phyloP scores from a whole-genome alignment of 1,284 basidiomycete genomes.

The Pseudozyma sp. region DNA sequence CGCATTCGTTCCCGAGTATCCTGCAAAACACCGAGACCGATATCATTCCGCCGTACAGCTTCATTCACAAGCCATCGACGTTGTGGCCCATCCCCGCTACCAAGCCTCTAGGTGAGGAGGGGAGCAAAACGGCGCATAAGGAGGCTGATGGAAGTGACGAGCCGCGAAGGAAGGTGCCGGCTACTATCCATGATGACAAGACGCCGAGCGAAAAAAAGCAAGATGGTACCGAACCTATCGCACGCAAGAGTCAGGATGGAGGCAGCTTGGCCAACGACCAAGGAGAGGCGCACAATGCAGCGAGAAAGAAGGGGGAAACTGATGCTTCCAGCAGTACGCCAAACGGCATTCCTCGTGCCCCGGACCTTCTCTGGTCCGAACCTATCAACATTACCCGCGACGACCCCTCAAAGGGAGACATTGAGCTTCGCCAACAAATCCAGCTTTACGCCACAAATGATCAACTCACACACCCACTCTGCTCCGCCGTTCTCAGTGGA shows the following conservation, averaged over 20 bases:
- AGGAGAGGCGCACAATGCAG: not conserved
- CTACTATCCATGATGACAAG: constrained; percentile 27
- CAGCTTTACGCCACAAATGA: constrained; percentile 91
- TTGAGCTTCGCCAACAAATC: constrained; percentile 74
- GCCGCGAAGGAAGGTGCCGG: constrained; percentile 28
- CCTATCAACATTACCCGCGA: constrained; percentile 43
- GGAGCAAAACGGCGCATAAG: not conserved
- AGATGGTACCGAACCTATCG: constrained; percentile 20
- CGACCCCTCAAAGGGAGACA: constrained; percentile 23
- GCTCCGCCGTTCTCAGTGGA: constrained; percentile 79
- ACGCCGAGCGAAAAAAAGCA: not conserved
- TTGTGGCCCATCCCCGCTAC: constrained; percentile 63
- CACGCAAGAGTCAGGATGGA: constrained; percentile 27
- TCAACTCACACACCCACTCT: constrained; percentile 83
- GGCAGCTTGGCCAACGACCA: constrained; percentile 5
- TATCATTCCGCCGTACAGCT: constrained; percentile 74
- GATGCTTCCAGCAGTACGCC: too few species aligned
- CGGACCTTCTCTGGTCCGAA: constrained; percentile 51
- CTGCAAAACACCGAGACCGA: constrained; percentile 81
- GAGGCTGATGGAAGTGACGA: constrained; percentile 6
- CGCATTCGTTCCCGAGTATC: constrained; percentile 92
- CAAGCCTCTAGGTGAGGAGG: constrained; percentile 16
- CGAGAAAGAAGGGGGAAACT: not conserved
- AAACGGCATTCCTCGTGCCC: constrained; percentile 37
- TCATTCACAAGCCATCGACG: constrained; percentile 67